Conservation (phyloP, 1,284 basidiomycete genomes). For the Trichosporon inkin region DNA sequence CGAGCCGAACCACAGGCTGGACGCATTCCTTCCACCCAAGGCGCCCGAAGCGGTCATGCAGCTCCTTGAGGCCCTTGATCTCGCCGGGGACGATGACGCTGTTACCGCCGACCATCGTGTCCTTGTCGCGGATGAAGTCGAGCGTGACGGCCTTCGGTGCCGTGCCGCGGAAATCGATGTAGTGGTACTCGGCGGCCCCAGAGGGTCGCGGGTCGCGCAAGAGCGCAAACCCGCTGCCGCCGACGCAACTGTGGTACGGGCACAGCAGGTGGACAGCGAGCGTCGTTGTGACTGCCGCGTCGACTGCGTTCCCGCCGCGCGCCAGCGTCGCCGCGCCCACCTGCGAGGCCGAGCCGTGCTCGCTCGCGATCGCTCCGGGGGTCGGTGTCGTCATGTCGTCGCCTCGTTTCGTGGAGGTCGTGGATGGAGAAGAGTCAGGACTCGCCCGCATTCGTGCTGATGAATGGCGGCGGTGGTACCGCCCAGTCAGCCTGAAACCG, state of each 20-base stretch:
- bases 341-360: conserved; percentile 28
- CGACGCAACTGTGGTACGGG: conserved; percentile 54
- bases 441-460: not conserved
- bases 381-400: conserved; percentile 2
- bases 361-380: conserved; percentile 27
- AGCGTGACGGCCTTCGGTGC: conserved; percentile 23
- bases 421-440: not conserved
- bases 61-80: conserved; percentile 28
- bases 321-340: conserved; percentile 30
- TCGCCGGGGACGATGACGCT: conserved; percentile 41
- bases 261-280: conserved; percentile 55
- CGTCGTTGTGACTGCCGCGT: conserved; percentile 43
- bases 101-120: conserved; percentile 26
- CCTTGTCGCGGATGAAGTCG: conserved; percentile 8
- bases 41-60: conserved; percentile 31
- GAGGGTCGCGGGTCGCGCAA: conserved; percentile 14
- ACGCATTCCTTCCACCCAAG: conserved; percentile 31
- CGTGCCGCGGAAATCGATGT: conserved; percentile 32
- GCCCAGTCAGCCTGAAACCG: no score
- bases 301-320: conserved; percentile 34
- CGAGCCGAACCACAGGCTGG: conserved; percentile 24
- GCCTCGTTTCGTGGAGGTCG: not conserved
- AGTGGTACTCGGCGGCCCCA: conserved; percentile 20
- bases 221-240: conserved; percentile 40
- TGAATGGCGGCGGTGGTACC: not conserved